Evolutionary conservation across 192 early-diverging fungal species (phyloP).

Genomic region (Backusella psychrophila): DNA sequence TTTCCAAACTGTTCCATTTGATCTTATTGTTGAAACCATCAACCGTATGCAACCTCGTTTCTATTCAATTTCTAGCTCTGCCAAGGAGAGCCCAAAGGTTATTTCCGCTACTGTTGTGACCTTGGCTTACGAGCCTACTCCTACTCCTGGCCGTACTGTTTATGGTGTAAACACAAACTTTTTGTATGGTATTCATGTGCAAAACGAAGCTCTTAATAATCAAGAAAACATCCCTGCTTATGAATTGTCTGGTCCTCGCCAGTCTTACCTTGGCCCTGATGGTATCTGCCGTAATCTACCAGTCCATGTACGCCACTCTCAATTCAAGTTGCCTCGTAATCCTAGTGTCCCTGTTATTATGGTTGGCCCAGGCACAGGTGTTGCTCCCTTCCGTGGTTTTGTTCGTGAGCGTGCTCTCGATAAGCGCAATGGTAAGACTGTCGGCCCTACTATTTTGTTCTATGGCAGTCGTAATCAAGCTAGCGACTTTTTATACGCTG

Average conservation of each 20-base stretch:
- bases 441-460: slow-evolving; percentile 88
- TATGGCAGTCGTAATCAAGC: slow-evolving; percentile 87
- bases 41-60: slow-evolving; percentile 83
- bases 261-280: slow-evolving; percentile 22
- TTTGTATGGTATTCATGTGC: slow-evolving; percentile 64
- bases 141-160: slow-evolving; percentile 49
- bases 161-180: slow-evolving; percentile 89
- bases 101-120: slow-evolving; percentile 91
- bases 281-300: slow-evolving; percentile 52
- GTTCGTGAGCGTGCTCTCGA: slow-evolving; percentile 80
- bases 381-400: slow-evolving; percentile 99
- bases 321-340: slow-evolving; percentile 86
- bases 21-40: slow-evolving; percentile 80
- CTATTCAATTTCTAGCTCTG: slow-evolving; percentile 95
- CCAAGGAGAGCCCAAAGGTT: slow-evolving; percentile 67
- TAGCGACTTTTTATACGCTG: slow-evolving; percentile 88
- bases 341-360: slow-evolving; percentile 82
- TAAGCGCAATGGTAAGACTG: slow-evolving; percentile 53
- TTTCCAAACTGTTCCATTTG: slow-evolving; percentile 68
- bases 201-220: slow-evolving; percentile 1
- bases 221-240: slow-evolving; percentile 31
- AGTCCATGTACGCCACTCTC: slow-evolving; percentile 84
- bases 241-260: slow-evolving; percentile 38
- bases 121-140: slow-evolving; percentile 68
- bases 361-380: slow-evolving; percentile 98